Base-by-base conservation (phyloP, 306 rosid species). In the Cotoneaster glaucophyllus region DNA sequence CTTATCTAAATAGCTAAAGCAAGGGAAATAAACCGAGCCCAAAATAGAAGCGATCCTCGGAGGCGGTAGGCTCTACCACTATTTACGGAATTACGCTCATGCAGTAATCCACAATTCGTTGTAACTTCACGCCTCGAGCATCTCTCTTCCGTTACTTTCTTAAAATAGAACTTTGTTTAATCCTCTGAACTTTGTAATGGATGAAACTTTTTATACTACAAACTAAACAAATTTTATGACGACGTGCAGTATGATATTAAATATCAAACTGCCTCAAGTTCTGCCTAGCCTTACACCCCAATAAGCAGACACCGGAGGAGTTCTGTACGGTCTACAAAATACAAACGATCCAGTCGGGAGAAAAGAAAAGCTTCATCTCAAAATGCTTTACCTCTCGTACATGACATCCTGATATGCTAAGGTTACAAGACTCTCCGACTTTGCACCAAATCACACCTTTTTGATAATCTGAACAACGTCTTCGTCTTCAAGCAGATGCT, bases 391-490 rank as follows among this genome's bases (percentile, higher is more conserved):
- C 66, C 61, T 37, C 74, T 4, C 37, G 67, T 29, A 43, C 44
- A 19, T 13, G 14, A 43, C 29, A 43, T 26, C 29, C 4, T 28
- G 70, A 74, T 54, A n/a, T 28, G 29, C 69, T 26, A 26, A 26
- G 44, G 43, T 43, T 41, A n/a, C 2, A 61, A 24, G 64, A 6
- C 26, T 73, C 25, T 41, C 44, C 41, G n/a, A 41, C 28, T 41
- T 59, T 24, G 21, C 24, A 29, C n/a, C 68, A 12, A 32, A 75
- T 84, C 78, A 92, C 79, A 96, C 89, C 90, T 96, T 92, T 77
- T 96, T 92, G 79, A 96, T 92, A 75, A 92, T 92, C 86, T 95
- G 99, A 79, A 95, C 99, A 43, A 92, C 98, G 44, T 95, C 99
- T 85, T 95, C 99, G 74, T 95, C 99, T 79, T 92, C 97, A 19